phyloP scores from a whole-genome alignment of 75 land plant species.

The Selaginella moellendorffii region DNA sequence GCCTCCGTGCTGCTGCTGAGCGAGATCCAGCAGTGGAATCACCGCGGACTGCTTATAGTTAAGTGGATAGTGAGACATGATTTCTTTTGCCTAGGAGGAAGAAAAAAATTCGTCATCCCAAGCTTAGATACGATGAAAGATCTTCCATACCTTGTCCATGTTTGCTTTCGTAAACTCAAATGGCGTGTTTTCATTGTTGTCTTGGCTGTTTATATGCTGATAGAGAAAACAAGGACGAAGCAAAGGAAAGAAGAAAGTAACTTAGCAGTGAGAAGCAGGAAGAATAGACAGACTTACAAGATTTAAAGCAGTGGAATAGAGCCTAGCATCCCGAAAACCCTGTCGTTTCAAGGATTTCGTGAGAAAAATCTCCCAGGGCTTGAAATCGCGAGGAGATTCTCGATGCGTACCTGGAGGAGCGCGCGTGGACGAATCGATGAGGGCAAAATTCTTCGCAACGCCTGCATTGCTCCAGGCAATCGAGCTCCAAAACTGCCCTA shows the following conservation, averaged over 20 bases:
- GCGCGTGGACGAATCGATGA: no score
- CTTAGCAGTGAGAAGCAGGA: neutral
- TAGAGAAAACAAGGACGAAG: neutral
- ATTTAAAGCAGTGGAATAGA: slow-evolving; percentile 63
- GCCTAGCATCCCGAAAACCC: slow-evolving; percentile 22
- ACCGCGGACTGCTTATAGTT: slow-evolving; percentile 95
- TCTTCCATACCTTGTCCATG: slow-evolving; percentile 37
- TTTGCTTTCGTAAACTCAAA: slow-evolving; percentile 71
- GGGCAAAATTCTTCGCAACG: no score
- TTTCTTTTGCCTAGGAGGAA: slow-evolving; percentile 58
- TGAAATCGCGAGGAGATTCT: no score
- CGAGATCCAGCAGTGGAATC: slow-evolving; percentile 86
- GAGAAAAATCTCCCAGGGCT: no score
- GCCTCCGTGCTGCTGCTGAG: slow-evolving; percentile 96
- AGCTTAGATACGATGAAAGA: neutral
- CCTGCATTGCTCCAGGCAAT: no score
- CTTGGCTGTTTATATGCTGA: slow-evolving; percentile 77
- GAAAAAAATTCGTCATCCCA: neutral
- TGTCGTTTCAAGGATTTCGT: no score
- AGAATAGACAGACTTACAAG: slow-evolving; percentile 47
- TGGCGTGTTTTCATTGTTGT: slow-evolving; percentile 61
- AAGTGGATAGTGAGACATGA: slow-evolving; percentile 85
- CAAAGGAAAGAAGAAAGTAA: neutral
- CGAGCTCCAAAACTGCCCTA: no score
- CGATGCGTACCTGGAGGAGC: no score